Evolutionary conservation across 1,284 basidiomycete species (phyloP), one percentile per base, ranked within the genome.

Genomic region (Boletus semigastroideus): DNA sequence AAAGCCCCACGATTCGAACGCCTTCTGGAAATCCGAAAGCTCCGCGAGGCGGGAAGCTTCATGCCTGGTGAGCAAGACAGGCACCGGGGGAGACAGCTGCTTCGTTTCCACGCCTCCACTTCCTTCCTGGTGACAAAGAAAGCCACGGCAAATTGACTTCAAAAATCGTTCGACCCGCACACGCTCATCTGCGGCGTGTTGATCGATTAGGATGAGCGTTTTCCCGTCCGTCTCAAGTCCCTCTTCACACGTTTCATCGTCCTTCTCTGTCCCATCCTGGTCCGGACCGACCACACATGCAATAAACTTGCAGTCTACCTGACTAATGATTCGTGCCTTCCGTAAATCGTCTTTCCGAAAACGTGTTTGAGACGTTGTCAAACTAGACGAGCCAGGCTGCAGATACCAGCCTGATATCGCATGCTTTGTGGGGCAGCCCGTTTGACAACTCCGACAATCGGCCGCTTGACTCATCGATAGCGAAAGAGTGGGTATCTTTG

Each of bases 181-280:
- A 10, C 95, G 83, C 71, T 98, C 95, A 65, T 97, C 92, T 9
- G 94, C 95, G 5, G 95, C 95, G 66, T 98, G 95, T 69, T 98
- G 95, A 72, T 98, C 95, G 41, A 98, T 78, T 51, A 97, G 76
- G 25, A 94, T 77, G 30, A 98, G 74, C n/a, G 75, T 68, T 52
- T 58, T 64, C 39, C 53, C 60, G 10, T 43, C 52, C 42, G 43
- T 30, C 13, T 31, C 17, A 27, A 4, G 20, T 10, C 27, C 50
- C 36, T 58, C 54, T 42, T 49, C 28, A 38, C 49, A 22, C 31
- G 45, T 34, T 36, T 48, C 56, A 31, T 47, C 20, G 42, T 53
- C 56, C 36, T 58, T 56, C 45, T 59, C 53, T 37, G 30, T 52
- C 43, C 54, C 31, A 42, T 46, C 33, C 36, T 44, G 52, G 46